These are phyloP conservation scores for Rubia tinctorum DNA, from an alignment of 305 asterid species.

Conservation along the genomic window DNA sequence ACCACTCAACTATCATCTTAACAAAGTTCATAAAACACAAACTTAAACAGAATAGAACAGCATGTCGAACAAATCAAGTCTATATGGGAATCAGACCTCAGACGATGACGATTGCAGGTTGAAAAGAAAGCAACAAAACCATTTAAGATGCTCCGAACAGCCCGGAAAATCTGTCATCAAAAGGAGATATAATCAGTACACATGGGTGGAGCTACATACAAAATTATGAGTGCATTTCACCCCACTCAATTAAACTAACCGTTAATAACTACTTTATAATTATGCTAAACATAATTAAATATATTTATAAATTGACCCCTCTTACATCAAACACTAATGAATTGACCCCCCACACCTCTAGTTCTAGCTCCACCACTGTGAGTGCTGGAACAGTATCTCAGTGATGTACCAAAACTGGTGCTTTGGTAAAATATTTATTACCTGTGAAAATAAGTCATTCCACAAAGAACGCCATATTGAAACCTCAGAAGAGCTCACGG, in stretches of 20 bases:
- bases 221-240: no score
- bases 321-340: no score
- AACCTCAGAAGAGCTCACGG: conserved; percentile 63
- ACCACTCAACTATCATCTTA: neutral
- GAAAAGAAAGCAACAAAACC: conserved; percentile 85
- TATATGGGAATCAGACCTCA: conserved; percentile 48
- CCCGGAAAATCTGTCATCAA: conserved; percentile 67
- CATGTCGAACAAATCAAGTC: neutral
- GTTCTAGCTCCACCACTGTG: no score
- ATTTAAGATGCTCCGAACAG: conserved; percentile 85
- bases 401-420: conserved; percentile 11
- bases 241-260: no score
- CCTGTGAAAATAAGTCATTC: conserved; percentile 98
- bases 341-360: no score
- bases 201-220: no score
- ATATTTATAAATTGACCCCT: no score
- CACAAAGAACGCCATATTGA: conserved; percentile 92
- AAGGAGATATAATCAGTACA: conserved; percentile 14
- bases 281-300: no score
- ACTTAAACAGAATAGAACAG: neutral
- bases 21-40: neutral
- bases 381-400: conserved; percentile 7
- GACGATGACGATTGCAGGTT: conserved; percentile 87
- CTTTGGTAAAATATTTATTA: conserved; percentile 17
- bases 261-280: no score